Conservation (phyloP, 2,329 filamentous ascomycete species). For the Trichophyton schoenleinii region DNA sequence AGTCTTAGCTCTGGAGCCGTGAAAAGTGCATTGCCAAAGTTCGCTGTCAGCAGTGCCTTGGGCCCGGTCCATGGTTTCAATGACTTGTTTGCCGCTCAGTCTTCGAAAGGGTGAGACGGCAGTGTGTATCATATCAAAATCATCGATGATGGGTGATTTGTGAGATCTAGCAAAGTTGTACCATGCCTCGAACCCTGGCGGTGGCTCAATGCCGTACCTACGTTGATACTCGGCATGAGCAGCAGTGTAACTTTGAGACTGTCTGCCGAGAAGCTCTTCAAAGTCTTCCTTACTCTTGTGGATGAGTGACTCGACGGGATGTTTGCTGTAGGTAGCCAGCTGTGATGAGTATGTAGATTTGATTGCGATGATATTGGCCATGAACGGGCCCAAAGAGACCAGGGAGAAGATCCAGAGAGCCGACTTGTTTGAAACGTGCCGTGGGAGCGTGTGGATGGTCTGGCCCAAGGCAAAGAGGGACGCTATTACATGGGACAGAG, state of each 20-base stretch:
- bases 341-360: neutral
- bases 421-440: neutral
- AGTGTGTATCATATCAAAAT: conserved; percentile 7
- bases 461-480: conserved; percentile 7
- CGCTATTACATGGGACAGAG: conserved; percentile 1
- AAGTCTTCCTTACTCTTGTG: neutral
- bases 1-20: neutral
- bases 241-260: conserved; percentile 6
- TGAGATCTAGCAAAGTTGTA: conserved; percentile 8
- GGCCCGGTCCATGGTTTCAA: neutral
- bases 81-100: conserved; percentile 6
- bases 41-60: conserved; percentile 1
- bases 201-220: conserved; percentile 6
- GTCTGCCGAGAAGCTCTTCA: neutral
- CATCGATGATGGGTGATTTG: conserved; percentile 8
- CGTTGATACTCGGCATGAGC: conserved; percentile 7
- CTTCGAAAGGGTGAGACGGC: conserved; percentile 8
- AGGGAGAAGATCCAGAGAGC: conserved; percentile 5
- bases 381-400: conserved; percentile 2
- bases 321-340: neutral
- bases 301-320: conserved; percentile 7
- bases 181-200: conserved; percentile 9
- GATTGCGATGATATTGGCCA: conserved; percentile 4
- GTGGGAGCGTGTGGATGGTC: conserved; percentile 5
- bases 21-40: conserved; percentile 7